Evolutionary conservation across 805 yeast genomes (phyloP).

Genomic region (Clavispora vitiphila): DNA sequence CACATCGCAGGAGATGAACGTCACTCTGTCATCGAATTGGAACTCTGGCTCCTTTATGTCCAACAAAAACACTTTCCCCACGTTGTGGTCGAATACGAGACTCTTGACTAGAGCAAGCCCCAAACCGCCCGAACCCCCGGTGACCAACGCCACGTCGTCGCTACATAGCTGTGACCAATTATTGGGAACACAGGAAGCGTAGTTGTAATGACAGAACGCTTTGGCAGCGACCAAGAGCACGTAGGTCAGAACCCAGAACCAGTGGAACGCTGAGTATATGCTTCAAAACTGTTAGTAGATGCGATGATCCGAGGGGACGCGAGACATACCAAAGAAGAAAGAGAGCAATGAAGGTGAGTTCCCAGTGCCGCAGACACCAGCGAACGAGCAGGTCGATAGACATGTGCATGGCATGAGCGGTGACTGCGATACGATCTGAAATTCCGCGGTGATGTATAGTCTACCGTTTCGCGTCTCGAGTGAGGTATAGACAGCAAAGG

Average conservation of each 20-base stretch:
- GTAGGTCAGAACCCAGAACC: slow-evolving; percentile 2
- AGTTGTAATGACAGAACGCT: slow-evolving; percentile 1
- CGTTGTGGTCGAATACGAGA: slow-evolving; percentile 13
- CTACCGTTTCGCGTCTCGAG: too few species aligned
- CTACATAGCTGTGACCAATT: background rate
- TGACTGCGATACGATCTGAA: too few species aligned
- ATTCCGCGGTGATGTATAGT: too few species aligned
- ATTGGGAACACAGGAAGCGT: slow-evolving; percentile 2
- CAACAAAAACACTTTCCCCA: slow-evolving; percentile 23
- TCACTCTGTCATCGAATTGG: slow-evolving; percentile 10
- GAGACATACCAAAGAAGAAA: slow-evolving; percentile 8
- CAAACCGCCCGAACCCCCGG: slow-evolving; percentile 52
- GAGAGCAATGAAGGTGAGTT: background rate
- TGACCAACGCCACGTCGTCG: slow-evolving; percentile 29
- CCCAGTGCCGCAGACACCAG: background rate
- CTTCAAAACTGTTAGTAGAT: background rate
- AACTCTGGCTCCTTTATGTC: slow-evolving; percentile 23
- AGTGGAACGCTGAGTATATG: slow-evolving; percentile 1
- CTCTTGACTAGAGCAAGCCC: slow-evolving; percentile 36
- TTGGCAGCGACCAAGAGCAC: slow-evolving; percentile 2
- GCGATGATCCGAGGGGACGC: background rate
- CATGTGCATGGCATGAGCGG: slow-evolving; percentile 1
- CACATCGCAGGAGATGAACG: slow-evolving; percentile 23
- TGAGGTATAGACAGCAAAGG: too few species aligned
- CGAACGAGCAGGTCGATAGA: slow-evolving; percentile 8